Evolutionary conservation across 2,329 filamentous ascomycete species (phyloP).

Genomic region (Colletotrichum agaves): DNA sequence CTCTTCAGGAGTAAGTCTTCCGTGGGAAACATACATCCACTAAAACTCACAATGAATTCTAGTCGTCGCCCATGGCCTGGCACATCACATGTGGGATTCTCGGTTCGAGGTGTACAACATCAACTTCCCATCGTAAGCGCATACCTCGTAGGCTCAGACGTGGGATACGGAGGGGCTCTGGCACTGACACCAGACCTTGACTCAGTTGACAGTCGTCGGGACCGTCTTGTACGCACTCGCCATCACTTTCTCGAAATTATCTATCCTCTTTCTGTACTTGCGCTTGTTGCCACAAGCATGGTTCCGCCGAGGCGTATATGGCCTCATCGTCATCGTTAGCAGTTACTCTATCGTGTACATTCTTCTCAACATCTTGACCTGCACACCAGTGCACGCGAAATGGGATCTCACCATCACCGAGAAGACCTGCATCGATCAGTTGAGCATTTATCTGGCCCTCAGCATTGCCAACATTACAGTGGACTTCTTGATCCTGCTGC

Average conservation of each 20-base stretch:
- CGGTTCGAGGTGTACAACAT: slow-evolving; percentile 9
- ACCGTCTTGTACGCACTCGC: slow-evolving; percentile 21
- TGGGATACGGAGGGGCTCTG: background rate
- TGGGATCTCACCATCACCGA: slow-evolving; percentile 9
- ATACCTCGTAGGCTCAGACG: background rate
- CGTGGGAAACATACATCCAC: no score
- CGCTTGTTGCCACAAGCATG: slow-evolving; percentile 11
- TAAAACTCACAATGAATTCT: background rate
- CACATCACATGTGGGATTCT: slow-evolving; percentile 45
- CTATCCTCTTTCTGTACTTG: slow-evolving; percentile 30
- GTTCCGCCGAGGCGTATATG: slow-evolving; percentile 37
- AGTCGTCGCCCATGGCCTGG: slow-evolving; percentile 44
- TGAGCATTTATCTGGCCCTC: slow-evolving; percentile 8
- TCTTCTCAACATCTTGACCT: slow-evolving; percentile 14
- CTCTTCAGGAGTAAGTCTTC: slow-evolving; percentile 40
- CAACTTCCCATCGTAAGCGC: background rate
- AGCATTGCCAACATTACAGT: slow-evolving; percentile 30
- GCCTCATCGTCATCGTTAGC: slow-evolving; percentile 46
- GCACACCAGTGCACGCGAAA: background rate
- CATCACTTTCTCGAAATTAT: slow-evolving; percentile 31
- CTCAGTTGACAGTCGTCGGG: background rate
- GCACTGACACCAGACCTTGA: background rate
- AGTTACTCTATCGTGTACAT: slow-evolving; percentile 44
- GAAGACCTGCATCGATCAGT: slow-evolving; percentile 15
- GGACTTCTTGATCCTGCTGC: slow-evolving; percentile 23